Conservation (phyloP, 257 asterid species). For the Voacanga thouarsii region DNA sequence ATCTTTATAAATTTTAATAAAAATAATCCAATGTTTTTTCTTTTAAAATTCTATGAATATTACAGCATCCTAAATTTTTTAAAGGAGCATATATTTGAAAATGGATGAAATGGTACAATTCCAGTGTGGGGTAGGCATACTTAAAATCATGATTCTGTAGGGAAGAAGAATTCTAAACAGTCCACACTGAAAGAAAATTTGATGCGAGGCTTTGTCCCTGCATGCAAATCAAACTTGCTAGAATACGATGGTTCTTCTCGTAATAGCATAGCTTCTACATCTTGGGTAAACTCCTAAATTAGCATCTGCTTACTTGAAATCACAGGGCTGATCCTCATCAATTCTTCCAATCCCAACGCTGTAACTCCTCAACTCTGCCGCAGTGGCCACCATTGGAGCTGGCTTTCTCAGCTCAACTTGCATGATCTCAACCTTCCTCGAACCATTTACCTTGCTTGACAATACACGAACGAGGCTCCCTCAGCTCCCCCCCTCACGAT, state of each 20-base stretch:
- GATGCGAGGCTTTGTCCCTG: neutral
- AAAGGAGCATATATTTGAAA: too few relatives aligned
- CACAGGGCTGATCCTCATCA: slow-evolving; percentile 51
- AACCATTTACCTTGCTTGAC: slow-evolving; percentile 1
- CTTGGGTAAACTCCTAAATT: slow-evolving; percentile 18
- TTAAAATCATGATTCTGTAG: too few relatives aligned
- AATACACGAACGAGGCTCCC: slow-evolving; percentile 18
- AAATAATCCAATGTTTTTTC: too few relatives aligned
- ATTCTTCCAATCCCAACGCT: slow-evolving; percentile 58
- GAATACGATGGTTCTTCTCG: neutral
- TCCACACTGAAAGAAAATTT: too few relatives aligned
- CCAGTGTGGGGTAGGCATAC: too few relatives aligned
- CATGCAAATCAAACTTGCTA: neutral
- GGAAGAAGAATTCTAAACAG: too few relatives aligned
- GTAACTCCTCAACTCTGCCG: slow-evolving; percentile 34
- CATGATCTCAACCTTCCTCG: neutral
- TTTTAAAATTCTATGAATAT: too few relatives aligned
- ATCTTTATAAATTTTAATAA: too few relatives aligned
- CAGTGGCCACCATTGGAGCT: neutral
- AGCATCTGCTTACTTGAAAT: slow-evolving; percentile 37
- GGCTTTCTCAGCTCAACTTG: neutral
- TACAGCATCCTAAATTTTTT: too few relatives aligned
- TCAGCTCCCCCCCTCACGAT: neutral
- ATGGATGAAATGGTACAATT: too few relatives aligned
- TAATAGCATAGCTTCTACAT: slow-evolving; percentile 15